Evolutionary conservation across 441 rosid genomes (phyloP), one percentile per base, ranked within the genome.

Genomic region (Gossypium davidsonii): DNA sequence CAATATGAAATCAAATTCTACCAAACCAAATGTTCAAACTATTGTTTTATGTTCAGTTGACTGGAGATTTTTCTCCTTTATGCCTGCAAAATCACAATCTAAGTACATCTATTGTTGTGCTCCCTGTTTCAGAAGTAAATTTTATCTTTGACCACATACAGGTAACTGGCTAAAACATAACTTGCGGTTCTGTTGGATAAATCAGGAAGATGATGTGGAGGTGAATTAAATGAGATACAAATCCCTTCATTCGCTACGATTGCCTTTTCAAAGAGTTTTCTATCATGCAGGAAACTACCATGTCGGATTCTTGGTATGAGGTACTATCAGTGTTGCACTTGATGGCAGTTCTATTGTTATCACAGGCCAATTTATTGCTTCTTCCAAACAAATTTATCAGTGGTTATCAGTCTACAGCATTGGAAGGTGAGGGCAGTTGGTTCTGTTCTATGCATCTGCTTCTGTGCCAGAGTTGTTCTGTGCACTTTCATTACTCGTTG

Each of bases 261-360:
- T 74, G 56, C 37, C 26, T 55, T 74, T 28, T 23, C 10, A 44
- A 39, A 52, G 6, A 10, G 10, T 20, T 66, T 56, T 48, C 14
- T 56, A 15, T 15, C 21, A 23, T 77, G 73, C 84, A 84, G 87
- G 83, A 84, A 58, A 82, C 87, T 39, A 73, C 77, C 62, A 78
- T 84, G 73, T 69, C 78, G 46, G 71, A 79, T 77, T 74, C 81
- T 49, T 80, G 84, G 83, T 84, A 84, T 39, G 87, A 84, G 81
- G 78, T 84, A 3, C 65, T 84, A 18, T 84, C 87, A 20, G 83
- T 84, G 67, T 65, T 84, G 78, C 87, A 84, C 70, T 70, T 84
- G 77, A 82, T 82, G 85, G 83, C 83, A 26, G 76, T 82, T 77
- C 64, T 79, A 48, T 74, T 64, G n/a, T 61, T 80, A 71, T 73